Evolutionary conservation across 208 protist species (phyloP).

Genomic region (Balamuthia mandrillaris): DNA sequence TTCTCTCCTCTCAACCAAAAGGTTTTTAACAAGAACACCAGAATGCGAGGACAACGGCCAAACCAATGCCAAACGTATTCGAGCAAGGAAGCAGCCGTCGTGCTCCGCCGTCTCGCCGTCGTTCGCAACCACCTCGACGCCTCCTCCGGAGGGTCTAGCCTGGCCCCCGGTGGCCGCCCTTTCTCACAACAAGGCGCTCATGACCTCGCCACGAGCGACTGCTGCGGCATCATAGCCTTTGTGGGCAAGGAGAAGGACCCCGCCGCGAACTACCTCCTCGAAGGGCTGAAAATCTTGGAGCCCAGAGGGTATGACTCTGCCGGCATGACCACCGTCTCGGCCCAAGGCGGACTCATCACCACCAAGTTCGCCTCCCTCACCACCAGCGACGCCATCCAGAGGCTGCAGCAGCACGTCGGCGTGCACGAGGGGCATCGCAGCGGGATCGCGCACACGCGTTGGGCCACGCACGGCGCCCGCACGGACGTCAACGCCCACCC

Average conservation of each 20-base stretch:
- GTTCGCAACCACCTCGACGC: too few species aligned
- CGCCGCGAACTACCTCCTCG: conserved; percentile 43
- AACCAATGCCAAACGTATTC: too few species aligned
- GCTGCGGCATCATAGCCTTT: conserved; percentile 65
- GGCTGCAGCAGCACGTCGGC: conserved; percentile 36
- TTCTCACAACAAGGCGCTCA: too few species aligned
- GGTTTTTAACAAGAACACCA: too few species aligned
- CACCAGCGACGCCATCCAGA: conserved; percentile 59
- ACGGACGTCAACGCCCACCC: conserved; percentile 74
- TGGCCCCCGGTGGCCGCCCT: too few species aligned
- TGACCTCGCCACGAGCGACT: conserved; percentile 19
- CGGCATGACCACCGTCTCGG: conserved; percentile 53
- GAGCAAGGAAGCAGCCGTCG: too few species aligned
- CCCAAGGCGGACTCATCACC: conserved; percentile 39
- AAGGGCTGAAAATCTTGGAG: conserved; percentile 64
- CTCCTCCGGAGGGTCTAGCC: too few species aligned
- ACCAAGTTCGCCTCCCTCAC: conserved; percentile 64
- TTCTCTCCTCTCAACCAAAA: not conserved
- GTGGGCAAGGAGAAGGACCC: conserved; percentile 67
- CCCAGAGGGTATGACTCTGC: conserved; percentile 71
- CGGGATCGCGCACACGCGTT: conserved; percentile 73
- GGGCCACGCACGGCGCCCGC: conserved; percentile 73
- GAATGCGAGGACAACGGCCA: too few species aligned
- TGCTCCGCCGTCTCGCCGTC: too few species aligned
- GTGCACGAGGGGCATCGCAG: conserved; percentile 49